Conservation (phyloP, 352 stramenopile species). For the Peronosclerospora sorghi region DNA sequence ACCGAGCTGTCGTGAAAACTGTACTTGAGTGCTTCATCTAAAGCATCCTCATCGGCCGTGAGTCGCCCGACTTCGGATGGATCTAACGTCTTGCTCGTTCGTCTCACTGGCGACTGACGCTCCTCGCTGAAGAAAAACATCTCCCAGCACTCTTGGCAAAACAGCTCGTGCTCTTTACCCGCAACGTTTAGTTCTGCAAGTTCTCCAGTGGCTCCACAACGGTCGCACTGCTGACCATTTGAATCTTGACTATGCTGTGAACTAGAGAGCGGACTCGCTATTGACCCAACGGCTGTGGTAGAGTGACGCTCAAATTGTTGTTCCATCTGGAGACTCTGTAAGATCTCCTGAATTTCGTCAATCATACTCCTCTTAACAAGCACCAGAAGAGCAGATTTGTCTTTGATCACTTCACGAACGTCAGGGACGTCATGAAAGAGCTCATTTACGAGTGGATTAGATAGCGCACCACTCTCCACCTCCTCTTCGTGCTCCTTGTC, state of each 20-base stretch:
- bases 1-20: conserved; percentile 65
- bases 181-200: conserved; percentile 45
- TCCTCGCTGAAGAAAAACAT: conserved; percentile 61
- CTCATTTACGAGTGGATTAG: conserved; percentile 40
- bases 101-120: conserved; percentile 8
- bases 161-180: conserved; percentile 30
- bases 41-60: conserved; percentile 20
- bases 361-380: conserved; percentile 64
- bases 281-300: conserved; percentile 37
- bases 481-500: conserved; percentile 4
- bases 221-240: conserved; percentile 31
- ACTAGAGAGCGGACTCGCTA: conserved; percentile 8
- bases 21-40: conserved; percentile 55
- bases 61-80: conserved; percentile 13
- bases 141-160: conserved; percentile 71
- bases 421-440: conserved; percentile 38
- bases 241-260: conserved; percentile 11
- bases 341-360: conserved; percentile 73
- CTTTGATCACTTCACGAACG: conserved; percentile 42
- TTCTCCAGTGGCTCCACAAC: conserved; percentile 42
- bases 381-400: conserved; percentile 40
- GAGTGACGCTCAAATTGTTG: conserved; percentile 70
- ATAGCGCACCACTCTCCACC: conserved; percentile 20
- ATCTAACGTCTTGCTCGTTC: conserved; percentile 15
- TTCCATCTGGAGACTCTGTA: conserved; percentile 69